Evolutionary conservation across 2,329 filamentous ascomycete genomes (phyloP), one percentile per base, ranked within the genome.

Genomic region (Neonectria punicea): DNA sequence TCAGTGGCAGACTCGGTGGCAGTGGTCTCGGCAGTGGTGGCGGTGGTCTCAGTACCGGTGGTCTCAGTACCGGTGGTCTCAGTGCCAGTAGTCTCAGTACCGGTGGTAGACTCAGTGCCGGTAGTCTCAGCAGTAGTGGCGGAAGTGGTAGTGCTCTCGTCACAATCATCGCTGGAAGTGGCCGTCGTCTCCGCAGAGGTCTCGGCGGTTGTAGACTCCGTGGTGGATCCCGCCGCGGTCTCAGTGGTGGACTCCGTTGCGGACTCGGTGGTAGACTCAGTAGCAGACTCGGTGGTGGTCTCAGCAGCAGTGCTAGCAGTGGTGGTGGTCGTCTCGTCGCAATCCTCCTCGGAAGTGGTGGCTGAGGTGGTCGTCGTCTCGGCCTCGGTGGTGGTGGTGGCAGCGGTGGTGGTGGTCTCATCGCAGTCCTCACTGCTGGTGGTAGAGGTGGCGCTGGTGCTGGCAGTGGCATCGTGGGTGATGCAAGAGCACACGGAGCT

Each of bases 401-500:
- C 51, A n/a, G 51, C 58, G 47, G 65, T 43, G 28, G 8, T 16
- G 9, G 47, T 63, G 30, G 56, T 39, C 11, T 59, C 47, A 11
- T 36, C 36, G 58, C 55, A 36, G 49, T 30, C 14, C 25, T 34
- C 32, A 13, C 36, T 39, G 14, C 5, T 39, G 34, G 34, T 14
- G 13, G 43, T 58, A 5, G 68, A 59, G 30, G 72, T 53, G 25
- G 41, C 20, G 11, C 62, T 63, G n/a, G 65, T 51, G n/a, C 32
- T 63, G 56, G 59, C 63, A 41, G 58, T 65, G 13, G 68, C 69
- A 64, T 76, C 74, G 70, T 80, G 79, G 60, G 75, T 74, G 69
- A 80, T 72, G 73, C 78, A 80, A 6, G 78, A 80, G 74, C 79
- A 80, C 49, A 77, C 78, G 46, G 79, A 80, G 67, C 67, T 71